These are phyloP conservation scores for Scortechinia acanthostroma DNA, from an alignment of 2,329 filamentous ascomycete species.

Conservation along the genomic window DNA sequence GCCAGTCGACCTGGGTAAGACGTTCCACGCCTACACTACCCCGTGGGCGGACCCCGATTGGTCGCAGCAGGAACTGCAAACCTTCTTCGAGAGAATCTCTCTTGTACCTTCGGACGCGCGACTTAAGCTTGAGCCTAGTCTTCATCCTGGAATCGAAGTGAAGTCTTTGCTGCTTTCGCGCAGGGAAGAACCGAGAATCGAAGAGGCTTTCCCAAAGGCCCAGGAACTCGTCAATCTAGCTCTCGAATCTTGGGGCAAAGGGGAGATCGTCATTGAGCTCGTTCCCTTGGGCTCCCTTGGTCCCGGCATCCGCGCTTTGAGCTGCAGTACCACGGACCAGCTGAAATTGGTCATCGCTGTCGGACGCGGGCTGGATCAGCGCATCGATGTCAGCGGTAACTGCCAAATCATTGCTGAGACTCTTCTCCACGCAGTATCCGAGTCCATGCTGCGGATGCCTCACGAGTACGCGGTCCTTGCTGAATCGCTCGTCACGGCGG, in stretches of 20 bases:
- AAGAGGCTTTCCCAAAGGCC: conserved; percentile 29
- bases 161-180: conserved; percentile 29
- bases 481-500: conserved; percentile 19
- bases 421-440: conserved; percentile 22
- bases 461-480: conserved; percentile 23
- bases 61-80: conserved; percentile 36
- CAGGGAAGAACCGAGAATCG: conserved; percentile 17
- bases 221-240: conserved; percentile 17
- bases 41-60: conserved; percentile 25
- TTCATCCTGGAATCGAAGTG: conserved; percentile 20
- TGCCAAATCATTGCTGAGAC: conserved; percentile 26
- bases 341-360: conserved; percentile 20
- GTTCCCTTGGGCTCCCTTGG: conserved; percentile 19
- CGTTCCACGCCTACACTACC: neutral
- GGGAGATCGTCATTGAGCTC: conserved; percentile 19
- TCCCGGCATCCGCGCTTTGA: conserved; percentile 21
- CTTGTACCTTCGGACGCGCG: conserved; percentile 11
- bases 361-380: conserved; percentile 15
- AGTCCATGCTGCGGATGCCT: conserved; percentile 20
- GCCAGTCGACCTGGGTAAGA: neutral
- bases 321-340: conserved; percentile 14
- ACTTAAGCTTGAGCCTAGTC: neutral
- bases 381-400: conserved; percentile 20
- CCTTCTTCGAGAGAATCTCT: conserved; percentile 27
- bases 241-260: conserved; percentile 19